These are phyloP conservation scores for Spergularia bocconei DNA, from an alignment of 148 eudicot genomes.

Conservation along the genomic window DNA sequence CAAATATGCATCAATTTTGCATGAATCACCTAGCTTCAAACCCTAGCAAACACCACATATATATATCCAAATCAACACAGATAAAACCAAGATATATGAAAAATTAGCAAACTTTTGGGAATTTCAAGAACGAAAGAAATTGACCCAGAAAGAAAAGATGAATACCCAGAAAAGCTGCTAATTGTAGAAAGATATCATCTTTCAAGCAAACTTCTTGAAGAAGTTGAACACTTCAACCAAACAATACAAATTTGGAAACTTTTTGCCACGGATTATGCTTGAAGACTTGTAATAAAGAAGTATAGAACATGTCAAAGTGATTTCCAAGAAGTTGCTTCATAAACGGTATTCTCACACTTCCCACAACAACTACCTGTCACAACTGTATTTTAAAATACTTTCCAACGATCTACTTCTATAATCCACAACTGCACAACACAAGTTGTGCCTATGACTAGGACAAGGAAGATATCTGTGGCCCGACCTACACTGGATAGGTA, in stretches of 20 bases:
- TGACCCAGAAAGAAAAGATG: neutral
- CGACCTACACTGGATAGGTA: too few species aligned
- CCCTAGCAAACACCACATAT: neutral
- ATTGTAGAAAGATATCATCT: conserved; percentile 10
- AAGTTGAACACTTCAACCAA: conserved; percentile 19
- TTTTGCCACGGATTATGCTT: conserved; percentile 7
- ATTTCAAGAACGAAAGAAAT: neutral
- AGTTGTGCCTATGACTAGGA: too few species aligned
- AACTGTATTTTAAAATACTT: too few species aligned
- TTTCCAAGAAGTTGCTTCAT: conserved; percentile 2
- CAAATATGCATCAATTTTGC: conserved; percentile 6
- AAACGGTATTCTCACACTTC: neutral
- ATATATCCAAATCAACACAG: neutral
- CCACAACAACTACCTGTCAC: too few species aligned
- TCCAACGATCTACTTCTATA: too few species aligned
- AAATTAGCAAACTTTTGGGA: conserved; percentile 7
- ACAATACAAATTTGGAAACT: neutral
- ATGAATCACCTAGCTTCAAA: conserved; percentile 15
- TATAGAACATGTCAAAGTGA: neutral
- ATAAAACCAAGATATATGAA: neutral
- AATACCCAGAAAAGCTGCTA: neutral
- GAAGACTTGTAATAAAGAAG: too few species aligned
- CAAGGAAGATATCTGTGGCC: too few species aligned
- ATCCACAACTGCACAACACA: too few species aligned
- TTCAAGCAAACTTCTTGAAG: neutral